Percentiles rank a stretch among this genome's conserved stretches.
These are phyloP conservation scores for Neoboletus magnificus DNA, from an alignment of 768 basidiomycete species.

Conservation along the genomic window DNA sequence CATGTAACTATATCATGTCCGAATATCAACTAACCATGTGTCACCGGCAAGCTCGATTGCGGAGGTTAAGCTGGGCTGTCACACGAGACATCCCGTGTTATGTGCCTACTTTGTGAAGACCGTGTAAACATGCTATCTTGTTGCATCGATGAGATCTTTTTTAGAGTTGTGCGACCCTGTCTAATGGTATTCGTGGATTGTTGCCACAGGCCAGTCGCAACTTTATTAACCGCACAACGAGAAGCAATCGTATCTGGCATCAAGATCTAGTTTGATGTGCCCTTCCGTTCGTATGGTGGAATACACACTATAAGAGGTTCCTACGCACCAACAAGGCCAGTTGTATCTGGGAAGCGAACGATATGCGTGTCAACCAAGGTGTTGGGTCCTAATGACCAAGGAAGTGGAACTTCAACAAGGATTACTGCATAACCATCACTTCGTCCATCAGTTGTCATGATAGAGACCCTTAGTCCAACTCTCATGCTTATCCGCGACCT, in stretches of 20 bases:
- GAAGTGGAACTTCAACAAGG: not conserved
- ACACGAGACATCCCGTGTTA: not conserved
- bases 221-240: not conserved
- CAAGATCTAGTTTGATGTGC: not conserved
- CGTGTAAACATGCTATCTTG: not conserved
- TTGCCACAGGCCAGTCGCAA: not conserved
- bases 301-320: too few species aligned
- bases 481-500: slow-evolving; percentile 9
- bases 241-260: not conserved
- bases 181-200: not conserved
- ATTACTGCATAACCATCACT: not conserved
- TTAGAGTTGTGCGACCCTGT: not conserved
- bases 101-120: too few species aligned
- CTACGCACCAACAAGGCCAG: not conserved
- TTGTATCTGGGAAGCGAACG: not conserved
- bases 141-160: not conserved
- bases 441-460: not conserved
- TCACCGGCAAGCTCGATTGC: not conserved
- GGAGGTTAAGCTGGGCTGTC: not conserved
- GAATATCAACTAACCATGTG: not conserved
- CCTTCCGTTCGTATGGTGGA: not conserved
- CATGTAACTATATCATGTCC: not conserved
- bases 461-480: slow-evolving; percentile 20
- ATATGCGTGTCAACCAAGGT: not conserved
- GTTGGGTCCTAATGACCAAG: not conserved